These are phyloP conservation scores for Alloteropsis angusta DNA, from an alignment of 202 grass and related monocot species.

Conservation along the genomic window DNA sequence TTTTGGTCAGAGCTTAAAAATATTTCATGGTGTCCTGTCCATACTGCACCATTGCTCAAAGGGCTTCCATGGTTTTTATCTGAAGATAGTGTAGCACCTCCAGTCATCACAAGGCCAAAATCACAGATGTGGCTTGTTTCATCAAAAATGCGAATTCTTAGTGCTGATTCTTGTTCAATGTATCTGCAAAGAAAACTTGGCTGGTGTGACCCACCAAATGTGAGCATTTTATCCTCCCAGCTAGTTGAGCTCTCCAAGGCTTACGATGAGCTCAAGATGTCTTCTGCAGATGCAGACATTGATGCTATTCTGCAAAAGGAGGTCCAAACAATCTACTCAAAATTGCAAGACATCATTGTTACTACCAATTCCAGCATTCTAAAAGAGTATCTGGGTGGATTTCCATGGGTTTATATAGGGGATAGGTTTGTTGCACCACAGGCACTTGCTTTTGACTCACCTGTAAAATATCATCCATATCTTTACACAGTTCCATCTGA, in stretches of 20 bases:
- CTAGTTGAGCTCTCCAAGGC: constrained; percentile 86
- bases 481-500: constrained; percentile 96
- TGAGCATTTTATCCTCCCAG: constrained; percentile 61
- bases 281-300: constrained; percentile 42
- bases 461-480: constrained; percentile 94
- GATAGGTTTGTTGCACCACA: constrained; percentile 67
- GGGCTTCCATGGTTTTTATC: constrained; percentile 82
- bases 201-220: constrained; percentile 63
- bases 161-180: constrained; percentile 61
- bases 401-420: constrained; percentile 80
- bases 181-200: constrained; percentile 83
- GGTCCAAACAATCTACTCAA: constrained; percentile 56
- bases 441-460: constrained; percentile 93
- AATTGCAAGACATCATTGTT: constrained; percentile 63
- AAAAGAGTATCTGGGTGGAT: constrained; percentile 65
- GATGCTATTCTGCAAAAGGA: constrained; percentile 60
- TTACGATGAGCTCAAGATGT: constrained; percentile 62
- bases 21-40: constrained; percentile 84
- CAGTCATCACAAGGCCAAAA: constrained; percentile 63
- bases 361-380: constrained; percentile 36
- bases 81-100: constrained; percentile 65
- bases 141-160: constrained; percentile 84
- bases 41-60: constrained; percentile 55
- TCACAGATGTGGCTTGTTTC: constrained; percentile 96
- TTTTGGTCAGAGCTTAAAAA: constrained; percentile 87